Base-by-base conservation (phyloP, 495 filamentous ascomycete genomes). In the Geoglossum glabrum region DNA sequence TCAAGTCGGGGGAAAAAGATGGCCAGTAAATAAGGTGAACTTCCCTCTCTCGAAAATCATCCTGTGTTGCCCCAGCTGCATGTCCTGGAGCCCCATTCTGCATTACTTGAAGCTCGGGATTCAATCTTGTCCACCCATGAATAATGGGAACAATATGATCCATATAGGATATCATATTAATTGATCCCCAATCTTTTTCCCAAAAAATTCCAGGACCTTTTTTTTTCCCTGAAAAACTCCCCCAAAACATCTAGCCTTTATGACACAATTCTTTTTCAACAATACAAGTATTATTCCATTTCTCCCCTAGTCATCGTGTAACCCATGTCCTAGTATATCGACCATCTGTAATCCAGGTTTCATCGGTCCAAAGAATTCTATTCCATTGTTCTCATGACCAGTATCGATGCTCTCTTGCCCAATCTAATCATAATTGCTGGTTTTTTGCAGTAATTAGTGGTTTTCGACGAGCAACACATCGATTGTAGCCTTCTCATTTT, bases 191-290 rank as follows among this genome's bases (percentile, higher is more conserved):
- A 47, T 64, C 61, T 59, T 64, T 67, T 59, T 64, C 64, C 62
- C 45, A 64, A 60, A 65, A 65, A 31, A 65, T n/a, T n/a, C 27
- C 45, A 17, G 30, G 61, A 61, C 4, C 61, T 58, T 59, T 66
- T 59, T 47, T 17, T 25, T 25, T 1, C 25, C 56, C 56, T n/a
- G 38, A 34, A 40, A 68, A 63, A 47, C 57, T 62, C 17, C 50
- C 66, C 63, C 47, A 66, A 61, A 68, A 66, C 45, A 66, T 66
- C 61, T 56, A 64, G 0, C 63, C 59, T 6, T 31, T 46, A 17
- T 64, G 63, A 30, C 55, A 59, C 50, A 55, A 52, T 27, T 56
- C 34, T 36, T 57, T 62, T n/a, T 61, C 60, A 4, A 64, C 47
- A 17, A 66, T 57, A 58, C 57, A 66, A n/a, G 63, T 66, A 28